These are phyloP conservation scores for Selenicereus undatus DNA, from an alignment of 148 eudicot genomes.

Conservation along the genomic window DNA sequence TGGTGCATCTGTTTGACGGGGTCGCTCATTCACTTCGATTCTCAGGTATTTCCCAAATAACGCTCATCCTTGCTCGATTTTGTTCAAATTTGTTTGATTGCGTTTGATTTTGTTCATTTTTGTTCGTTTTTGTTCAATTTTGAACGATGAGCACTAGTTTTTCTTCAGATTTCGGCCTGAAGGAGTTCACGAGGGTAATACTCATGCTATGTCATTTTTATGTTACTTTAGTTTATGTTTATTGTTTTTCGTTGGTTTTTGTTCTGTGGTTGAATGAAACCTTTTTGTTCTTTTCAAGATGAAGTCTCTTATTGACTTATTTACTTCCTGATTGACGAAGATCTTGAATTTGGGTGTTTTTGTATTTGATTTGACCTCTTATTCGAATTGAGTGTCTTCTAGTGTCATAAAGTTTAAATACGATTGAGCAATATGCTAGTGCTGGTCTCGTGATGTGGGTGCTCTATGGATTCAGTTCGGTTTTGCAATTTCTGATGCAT, in stretches of 20 bases:
- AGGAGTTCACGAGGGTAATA: no score
- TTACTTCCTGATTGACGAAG: neutral
- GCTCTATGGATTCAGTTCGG: neutral
- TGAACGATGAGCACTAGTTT: no score
- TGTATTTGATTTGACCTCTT: neutral
- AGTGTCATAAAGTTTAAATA: neutral
- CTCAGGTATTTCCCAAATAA: no score
- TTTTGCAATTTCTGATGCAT: neutral
- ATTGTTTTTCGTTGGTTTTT: neutral
- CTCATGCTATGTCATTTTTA: no score
- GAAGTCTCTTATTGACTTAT: neutral
- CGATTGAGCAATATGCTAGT: neutral
- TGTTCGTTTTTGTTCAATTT: no score
- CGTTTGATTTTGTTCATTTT: no score
- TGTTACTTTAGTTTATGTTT: neutral
- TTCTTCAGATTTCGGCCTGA: no score
- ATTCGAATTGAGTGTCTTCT: no score
- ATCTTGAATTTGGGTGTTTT: neutral
- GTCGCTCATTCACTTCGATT: no score
- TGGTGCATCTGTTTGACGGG: no score
- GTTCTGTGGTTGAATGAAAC: neutral
- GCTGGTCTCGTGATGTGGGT: neutral
- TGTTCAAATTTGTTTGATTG: no score
- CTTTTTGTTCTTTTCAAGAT: neutral
- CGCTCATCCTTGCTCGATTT: no score